A percentile compares a stretch with the other conserved stretches of the same genome.
These are phyloP conservation scores for Arthromyces matolae DNA, from an alignment of 768 basidiomycete genomes.

Conservation along the genomic window DNA sequence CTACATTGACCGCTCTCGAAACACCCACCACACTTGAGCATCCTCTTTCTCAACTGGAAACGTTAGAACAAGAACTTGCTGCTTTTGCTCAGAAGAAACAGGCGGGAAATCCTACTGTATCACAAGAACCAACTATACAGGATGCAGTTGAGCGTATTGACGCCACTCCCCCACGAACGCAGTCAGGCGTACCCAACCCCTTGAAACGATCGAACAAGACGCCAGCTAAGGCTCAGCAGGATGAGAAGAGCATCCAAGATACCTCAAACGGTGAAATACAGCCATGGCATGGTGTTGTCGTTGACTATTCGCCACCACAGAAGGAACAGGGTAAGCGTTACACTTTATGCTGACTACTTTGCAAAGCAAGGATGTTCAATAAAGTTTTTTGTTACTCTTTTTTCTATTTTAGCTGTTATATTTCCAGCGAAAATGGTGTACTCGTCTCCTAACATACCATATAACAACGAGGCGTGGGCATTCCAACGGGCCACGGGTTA, in stretches of 20 bases:
- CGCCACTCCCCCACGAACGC: constrained; percentile 8
- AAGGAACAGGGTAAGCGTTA: constrained; percentile 16
- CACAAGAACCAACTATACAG: neutral
- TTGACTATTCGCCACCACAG: constrained; percentile 9
- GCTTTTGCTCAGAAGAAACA: neutral
- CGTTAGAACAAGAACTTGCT: neutral
- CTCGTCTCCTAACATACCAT: constrained; percentile 11
- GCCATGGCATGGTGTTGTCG: constrained; percentile 15
- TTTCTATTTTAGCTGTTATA: constrained; percentile 6
- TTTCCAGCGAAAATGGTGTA: constrained; percentile 16
- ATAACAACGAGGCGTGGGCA: constrained; percentile 43
- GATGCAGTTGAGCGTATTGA: neutral
- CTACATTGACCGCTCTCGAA: constrained; percentile 5
- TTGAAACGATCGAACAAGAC: constrained; percentile 3
- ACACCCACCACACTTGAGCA: constrained; percentile 6
- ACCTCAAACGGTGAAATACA: neutral
- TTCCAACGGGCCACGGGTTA: constrained; percentile 94
- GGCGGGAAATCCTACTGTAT: neutral
- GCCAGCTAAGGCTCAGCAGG: constrained; percentile 4
- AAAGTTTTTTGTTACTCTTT: no score
- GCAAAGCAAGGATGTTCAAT: no score
- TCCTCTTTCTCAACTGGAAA: neutral
- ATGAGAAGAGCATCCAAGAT: neutral
- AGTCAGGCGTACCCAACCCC: constrained; percentile 4
- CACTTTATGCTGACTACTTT: no score